Base-by-base conservation (phyloP, 257 asterid genomes). In the Plantago major region DNA sequence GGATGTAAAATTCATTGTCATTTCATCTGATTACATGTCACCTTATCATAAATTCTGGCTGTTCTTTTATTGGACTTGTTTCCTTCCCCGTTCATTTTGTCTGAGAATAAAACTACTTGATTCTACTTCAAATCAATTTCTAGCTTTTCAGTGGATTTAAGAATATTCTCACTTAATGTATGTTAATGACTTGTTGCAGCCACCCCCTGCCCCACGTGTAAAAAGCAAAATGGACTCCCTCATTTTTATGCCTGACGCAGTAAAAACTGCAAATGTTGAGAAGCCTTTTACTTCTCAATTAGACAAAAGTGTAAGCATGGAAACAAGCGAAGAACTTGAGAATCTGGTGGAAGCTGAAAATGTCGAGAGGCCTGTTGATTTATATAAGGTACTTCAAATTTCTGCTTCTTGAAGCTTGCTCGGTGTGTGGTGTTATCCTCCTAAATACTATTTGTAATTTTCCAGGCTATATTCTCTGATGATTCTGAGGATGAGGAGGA, bases 151-250 rank as follows among this genome's bases (percentile, higher is more conserved):
- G 7, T 33, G 40, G 40, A 33, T 33, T 4, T 33, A 33, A 33
- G 40, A 51, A 9, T 51, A 14, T 51, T 15, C 9, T 22, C 58
- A 51, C 28, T 19, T 17, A 49, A 54, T 42, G 11, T 42, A 6
- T 58, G 16, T 54, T 15, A 60, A n/a, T 67, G 40, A 26, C 43
- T 14, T 11, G 48, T 55, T 73, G 87, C 84, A 92, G 98, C 97
- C 95, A 54, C 95, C 95, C 47, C 85, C 95, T 66, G 84, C 95
- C 53, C 90, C 97, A 45, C 90, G 95, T 6, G 53, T 64, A 11
- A 86, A 78, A 80, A 89, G 90, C 95, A 92, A 92, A 76, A 75
- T 92, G 90, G 97, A 92, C 72, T 76, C 93, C n/a, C 80, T 92
- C 64, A 65, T 89, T 44, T 78, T 82, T 72, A 73, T 83, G 88